Percentiles rank a stretch among this genome's conserved stretches.
Conservation (phyloP, 768 basidiomycete genomes). For the Peribolospora baueri region DNA sequence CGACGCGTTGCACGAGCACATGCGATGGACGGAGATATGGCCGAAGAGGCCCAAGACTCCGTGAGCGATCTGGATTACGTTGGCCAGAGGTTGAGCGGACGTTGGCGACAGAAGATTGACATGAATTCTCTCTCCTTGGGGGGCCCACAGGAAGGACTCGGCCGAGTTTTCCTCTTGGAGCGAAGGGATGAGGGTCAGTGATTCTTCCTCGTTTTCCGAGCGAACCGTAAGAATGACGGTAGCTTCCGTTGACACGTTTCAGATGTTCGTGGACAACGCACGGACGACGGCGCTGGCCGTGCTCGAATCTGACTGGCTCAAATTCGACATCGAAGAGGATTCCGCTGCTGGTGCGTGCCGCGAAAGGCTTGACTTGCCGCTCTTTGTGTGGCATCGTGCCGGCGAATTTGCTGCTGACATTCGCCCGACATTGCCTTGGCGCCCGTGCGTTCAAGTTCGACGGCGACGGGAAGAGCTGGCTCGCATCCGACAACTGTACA, state of each 20-base stretch:
- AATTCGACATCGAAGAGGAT: conserved; percentile 8
- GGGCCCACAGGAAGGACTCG: too few relatives aligned
- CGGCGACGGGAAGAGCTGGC: conserved; percentile 40
- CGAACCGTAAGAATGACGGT: too few relatives aligned
- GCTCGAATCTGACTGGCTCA: conserved; percentile 14
- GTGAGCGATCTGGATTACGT: too few relatives aligned
- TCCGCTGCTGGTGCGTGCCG: neutral
- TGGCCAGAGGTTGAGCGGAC: too few relatives aligned
- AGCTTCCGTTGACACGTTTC: too few relatives aligned
- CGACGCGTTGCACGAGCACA: conserved; percentile 30
- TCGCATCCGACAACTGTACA: conserved; percentile 63
- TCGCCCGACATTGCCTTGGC: neutral
- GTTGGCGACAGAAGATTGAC: too few relatives aligned
- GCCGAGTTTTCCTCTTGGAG: too few relatives aligned
- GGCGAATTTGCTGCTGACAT: neutral
- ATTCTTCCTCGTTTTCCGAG: too few relatives aligned
- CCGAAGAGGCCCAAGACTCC: neutral
- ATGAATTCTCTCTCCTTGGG: too few relatives aligned
- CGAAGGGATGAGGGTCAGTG: too few relatives aligned
- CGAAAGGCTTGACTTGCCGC: too few relatives aligned
- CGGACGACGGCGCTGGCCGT: conserved; percentile 5
- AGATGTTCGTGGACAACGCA: too few relatives aligned
- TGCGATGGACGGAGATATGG: conserved; percentile 9
- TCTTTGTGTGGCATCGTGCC: neutral
- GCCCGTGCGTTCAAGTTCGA: conserved; percentile 21